Evolutionary conservation across 441 rosid species (phyloP), one percentile per base, ranked within the genome.

Genomic region (Erodium texanum): DNA sequence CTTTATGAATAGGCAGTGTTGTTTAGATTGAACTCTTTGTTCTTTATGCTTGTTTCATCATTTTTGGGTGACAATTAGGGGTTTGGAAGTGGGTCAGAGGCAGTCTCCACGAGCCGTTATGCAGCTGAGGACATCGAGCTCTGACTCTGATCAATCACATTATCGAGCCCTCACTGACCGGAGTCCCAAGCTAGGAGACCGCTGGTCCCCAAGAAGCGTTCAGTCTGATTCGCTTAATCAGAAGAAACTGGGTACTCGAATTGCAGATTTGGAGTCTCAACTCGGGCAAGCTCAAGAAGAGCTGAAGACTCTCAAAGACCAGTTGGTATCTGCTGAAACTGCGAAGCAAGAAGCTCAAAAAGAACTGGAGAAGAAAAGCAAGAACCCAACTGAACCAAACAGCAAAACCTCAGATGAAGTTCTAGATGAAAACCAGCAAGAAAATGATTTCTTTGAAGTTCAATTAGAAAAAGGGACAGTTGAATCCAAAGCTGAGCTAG

Each of bases 271-370:
- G 61, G 98, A 93, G 78, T 86, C 90, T 19, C 98, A 93, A 77
- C 88, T 93, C 32, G 92, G 87, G 71, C 97, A 90, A 73, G 98
- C 98, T 14, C 97, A 90, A 73, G 83, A 76, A 54, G 97, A 90
- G 80, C 87, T 93, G 38, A 89, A 87, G 84, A 67, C 62, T 76
- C 82, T 93, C 71, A 93, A 88, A 77, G 81, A 81, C 18, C 97
- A 90, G 82, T 66, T 93, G 78, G 84, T 70, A 64, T 84, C 84
- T 22, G 97, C 97, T 24, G 96, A 89, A 79, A 93, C 98, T 72
- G 94, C 89, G 63, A 90, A 85, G 86, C 85, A 83, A 58, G 89
- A 80, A 71, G 90, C 93, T 68, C 87, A 86, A 72, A 80, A 79
- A 14, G 82, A 86, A 77, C 76, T 86, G 68, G 84, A 80, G 61